Base-by-base conservation (phyloP, 768 basidiomycete species). In the Macrolepiota fuliginosa region DNA sequence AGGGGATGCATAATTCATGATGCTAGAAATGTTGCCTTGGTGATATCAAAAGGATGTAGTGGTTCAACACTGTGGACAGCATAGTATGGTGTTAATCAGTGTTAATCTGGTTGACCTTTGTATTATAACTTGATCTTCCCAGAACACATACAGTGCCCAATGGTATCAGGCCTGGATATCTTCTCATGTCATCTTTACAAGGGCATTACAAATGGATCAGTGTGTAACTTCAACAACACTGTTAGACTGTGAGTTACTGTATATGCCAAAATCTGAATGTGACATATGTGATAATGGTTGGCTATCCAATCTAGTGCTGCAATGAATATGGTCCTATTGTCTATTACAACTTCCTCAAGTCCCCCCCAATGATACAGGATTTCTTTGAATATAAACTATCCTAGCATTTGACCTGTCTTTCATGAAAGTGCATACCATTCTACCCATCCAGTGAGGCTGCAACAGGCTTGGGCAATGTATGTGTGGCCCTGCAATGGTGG, bases 301-400 rank as follows among this genome's bases (percentile, higher is more conserved):
- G 19, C 40, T 2, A 71, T 47, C 25, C 49, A 50, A 2, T 62
- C 61, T 13, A 68, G 25, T 2, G 71, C 77, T 1, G 67, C 64
- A 2, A 75, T 51, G 39, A 76, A 71, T 0, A 69, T 70, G 0
- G 72, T 62, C 0, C 76, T 70, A 63, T 78, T 78, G 63, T 81
- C 78, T 0, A 76, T 77, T 0, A 79, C 70, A 4, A 81, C 72
- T 29, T 77, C 72, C 4, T n/a, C n/a, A n/a, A n/a, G n/a, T n/a
- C n/a, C n/a, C n/a, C n/a, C n/a, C n/a, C n/a, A n/a, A n/a, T n/a
- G n/a, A n/a, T n/a, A n/a, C n/a, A n/a, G n/a, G n/a, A n/a, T n/a
- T n/a, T n/a, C n/a, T n/a, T n/a, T n/a, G 9, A 65, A 65, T 1
- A 68, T 54, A 54, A 64, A 72, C 19, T 36, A n/a, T 5, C 65